A percentile compares a stretch with the other conserved stretches of the same genome.
Conservation (phyloP, 352 stramenopile species). For the Globisporangium paroecandrum region DNA sequence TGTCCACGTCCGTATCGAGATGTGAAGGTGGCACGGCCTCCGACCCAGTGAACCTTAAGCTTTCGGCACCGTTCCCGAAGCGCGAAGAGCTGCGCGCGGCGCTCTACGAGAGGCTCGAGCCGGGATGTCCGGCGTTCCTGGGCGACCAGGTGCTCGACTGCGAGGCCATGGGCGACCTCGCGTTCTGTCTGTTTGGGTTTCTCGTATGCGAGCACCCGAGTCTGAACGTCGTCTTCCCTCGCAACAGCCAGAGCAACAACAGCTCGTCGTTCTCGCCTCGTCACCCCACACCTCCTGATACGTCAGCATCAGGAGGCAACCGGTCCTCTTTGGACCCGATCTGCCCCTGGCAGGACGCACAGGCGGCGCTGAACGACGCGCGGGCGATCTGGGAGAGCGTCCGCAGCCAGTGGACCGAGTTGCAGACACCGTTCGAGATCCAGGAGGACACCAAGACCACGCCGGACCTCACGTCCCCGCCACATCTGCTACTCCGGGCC, state of each 20-base stretch:
- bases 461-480: slow-evolving; percentile 41
- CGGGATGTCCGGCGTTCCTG: slow-evolving; percentile 41
- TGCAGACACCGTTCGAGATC: slow-evolving; percentile 59
- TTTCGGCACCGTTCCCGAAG: slow-evolving; percentile 27
- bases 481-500: slow-evolving; percentile 43
- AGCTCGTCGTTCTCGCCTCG: not conserved
- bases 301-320: not conserved
- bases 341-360: slow-evolving; percentile 59
- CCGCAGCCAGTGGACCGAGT: slow-evolving; percentile 52
- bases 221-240: slow-evolving; percentile 14
- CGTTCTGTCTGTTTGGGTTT: slow-evolving; percentile 62
- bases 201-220: slow-evolving; percentile 54
- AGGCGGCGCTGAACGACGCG: slow-evolving; percentile 42
- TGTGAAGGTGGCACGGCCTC: not conserved
- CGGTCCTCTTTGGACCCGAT: not conserved
- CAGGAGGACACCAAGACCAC: slow-evolving; percentile 32
- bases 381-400: slow-evolving; percentile 42
- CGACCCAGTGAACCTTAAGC: not conserved
- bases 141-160: slow-evolving; percentile 31
- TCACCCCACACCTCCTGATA: not conserved
- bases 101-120: slow-evolving; percentile 36
- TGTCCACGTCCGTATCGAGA: slow-evolving; percentile 18
- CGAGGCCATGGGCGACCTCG: slow-evolving; percentile 40
- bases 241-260: not conserved
- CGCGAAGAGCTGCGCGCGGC: slow-evolving; percentile 37